Conservation (phyloP, 176 grass and related monocot genomes). For the Aegilops sharonensis region DNA sequence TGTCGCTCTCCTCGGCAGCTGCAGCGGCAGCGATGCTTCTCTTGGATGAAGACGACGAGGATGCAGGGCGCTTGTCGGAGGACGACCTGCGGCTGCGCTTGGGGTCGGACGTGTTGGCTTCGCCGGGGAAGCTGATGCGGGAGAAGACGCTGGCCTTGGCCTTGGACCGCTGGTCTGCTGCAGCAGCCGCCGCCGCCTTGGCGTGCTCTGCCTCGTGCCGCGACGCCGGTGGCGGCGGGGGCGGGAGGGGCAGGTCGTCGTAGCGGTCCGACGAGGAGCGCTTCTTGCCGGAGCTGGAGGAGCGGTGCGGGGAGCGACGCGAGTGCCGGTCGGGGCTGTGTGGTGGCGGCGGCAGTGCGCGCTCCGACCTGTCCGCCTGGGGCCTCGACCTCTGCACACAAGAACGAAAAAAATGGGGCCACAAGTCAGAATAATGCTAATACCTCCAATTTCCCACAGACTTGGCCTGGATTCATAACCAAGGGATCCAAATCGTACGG, state of each 20-base stretch:
- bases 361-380: conserved; percentile 53
- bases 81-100: conserved; percentile 66
- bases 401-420: not conserved
- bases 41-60: conserved; percentile 45
- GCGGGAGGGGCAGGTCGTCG: conserved; percentile 40
- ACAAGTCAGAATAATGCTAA: conserved; percentile 18
- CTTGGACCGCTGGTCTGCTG: conserved; percentile 41
- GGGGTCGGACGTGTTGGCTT: conserved; percentile 29
- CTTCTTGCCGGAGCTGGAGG: conserved; percentile 61
- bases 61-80: conserved; percentile 35
- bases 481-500: conserved; percentile 15
- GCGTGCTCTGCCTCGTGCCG: conserved; percentile 38
- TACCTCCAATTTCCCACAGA: not conserved
- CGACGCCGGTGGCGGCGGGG: conserved; percentile 28
- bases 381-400: conserved; percentile 46
- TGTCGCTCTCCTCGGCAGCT: conserved; percentile 14
- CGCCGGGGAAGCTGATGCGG: conserved; percentile 89
- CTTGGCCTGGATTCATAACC: not conserved
- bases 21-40: conserved; percentile 6
- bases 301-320: conserved; percentile 55
- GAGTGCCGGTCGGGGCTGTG: conserved; percentile 36
- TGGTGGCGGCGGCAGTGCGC: conserved; percentile 28
- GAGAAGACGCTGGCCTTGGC: conserved; percentile 90
- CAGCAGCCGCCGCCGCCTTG: conserved; percentile 1
- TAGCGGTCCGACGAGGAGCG: conserved; percentile 58